Base-by-base conservation (phyloP, 1,139 yeast genomes). In the Geotrichum reessii region DNA sequence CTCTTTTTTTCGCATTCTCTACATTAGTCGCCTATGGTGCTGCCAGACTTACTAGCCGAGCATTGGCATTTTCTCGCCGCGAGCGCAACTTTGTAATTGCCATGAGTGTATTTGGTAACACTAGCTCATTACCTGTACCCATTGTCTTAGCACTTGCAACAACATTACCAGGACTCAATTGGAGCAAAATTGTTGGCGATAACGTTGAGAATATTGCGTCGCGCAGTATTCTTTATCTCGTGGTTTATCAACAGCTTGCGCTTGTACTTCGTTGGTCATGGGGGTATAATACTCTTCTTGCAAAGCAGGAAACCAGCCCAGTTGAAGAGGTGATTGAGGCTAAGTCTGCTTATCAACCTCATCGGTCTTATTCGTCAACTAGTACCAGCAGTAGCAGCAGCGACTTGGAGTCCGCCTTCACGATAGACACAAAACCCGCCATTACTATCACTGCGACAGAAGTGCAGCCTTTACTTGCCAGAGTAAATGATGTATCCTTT, bases 211-310 rank as follows among this genome's bases (percentile, higher is more conserved):
- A 82, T 65, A 85, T 87, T 53, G 93, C 95, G 0, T 83, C 89
- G 4, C 78, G 95, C 62, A 95, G 95, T 51, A 83, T 87, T 55
- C 76, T 87, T 57, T 87, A 87, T 71, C 75, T 87, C 64, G 74
- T 87, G 61, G 85, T 87, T 55, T 87, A 87, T 73, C 95, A 87
- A 74, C 95, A 87, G 70, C 77, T 87, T 69, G 95, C 95, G 44
- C 95, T 87, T 73, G 80, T 87, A 66, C 76, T 87, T 60, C 77
- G 95, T 62, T 87, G 95, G 95, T 85, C 93, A 2, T 87, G 95
- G 93, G 95, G 95, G n/a, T 87, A 87, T 69, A 85, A 50, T 31
- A 50, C 82, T 28, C 75, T 87, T 62, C 75, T 88, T 62, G 78
- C 85, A 55, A 81, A 75, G 66, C 76, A 62, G 8, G 63, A 59